Percentiles rank a stretch among this genome's conserved stretches.
Conservation (phyloP, 768 basidiomycete genomes). For the Dictyophora rubrovolvata region DNA sequence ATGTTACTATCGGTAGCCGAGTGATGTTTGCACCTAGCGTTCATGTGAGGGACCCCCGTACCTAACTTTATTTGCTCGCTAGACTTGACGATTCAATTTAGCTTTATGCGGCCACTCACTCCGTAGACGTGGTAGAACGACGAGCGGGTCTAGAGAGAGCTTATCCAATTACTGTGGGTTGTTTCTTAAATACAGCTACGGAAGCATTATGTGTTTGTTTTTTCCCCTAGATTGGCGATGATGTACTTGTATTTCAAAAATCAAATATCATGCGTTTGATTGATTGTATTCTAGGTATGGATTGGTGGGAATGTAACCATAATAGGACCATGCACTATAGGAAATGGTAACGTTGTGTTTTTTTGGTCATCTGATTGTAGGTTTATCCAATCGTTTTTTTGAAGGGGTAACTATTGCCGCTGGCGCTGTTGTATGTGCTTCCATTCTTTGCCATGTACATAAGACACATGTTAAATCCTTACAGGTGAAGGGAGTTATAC, state of each 20-base stretch:
- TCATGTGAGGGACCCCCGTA: neutral
- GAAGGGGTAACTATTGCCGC: conserved; percentile 11
- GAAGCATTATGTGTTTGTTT: neutral
- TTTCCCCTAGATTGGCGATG: neutral
- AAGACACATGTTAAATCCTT: neutral
- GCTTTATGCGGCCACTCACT: conserved; percentile 13
- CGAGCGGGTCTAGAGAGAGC: conserved; percentile 12
- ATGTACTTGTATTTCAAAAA: neutral
- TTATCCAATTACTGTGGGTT: conserved; percentile 9
- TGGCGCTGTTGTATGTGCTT: conserved; percentile 9
- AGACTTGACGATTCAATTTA: neutral
- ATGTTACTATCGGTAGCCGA: conserved; percentile 12
- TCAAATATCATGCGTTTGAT: neutral
- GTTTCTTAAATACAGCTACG: neutral
- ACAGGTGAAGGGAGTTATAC: conserved; percentile 11
- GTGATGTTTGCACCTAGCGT: conserved; percentile 10
- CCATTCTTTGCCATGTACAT: neutral
- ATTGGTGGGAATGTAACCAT: conserved; percentile 9
- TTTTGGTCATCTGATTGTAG: no score
- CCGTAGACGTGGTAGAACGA: conserved; percentile 10
- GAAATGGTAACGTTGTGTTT: conserved; percentile 1
- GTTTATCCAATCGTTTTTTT: no score
- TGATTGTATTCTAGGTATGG: conserved; percentile 10
- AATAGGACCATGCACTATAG: conserved; percentile 11
- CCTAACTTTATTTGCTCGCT: neutral